phyloP scores from a whole-genome alignment of 2,329 filamentous ascomycete species.

The Tolypocladium album region DNA sequence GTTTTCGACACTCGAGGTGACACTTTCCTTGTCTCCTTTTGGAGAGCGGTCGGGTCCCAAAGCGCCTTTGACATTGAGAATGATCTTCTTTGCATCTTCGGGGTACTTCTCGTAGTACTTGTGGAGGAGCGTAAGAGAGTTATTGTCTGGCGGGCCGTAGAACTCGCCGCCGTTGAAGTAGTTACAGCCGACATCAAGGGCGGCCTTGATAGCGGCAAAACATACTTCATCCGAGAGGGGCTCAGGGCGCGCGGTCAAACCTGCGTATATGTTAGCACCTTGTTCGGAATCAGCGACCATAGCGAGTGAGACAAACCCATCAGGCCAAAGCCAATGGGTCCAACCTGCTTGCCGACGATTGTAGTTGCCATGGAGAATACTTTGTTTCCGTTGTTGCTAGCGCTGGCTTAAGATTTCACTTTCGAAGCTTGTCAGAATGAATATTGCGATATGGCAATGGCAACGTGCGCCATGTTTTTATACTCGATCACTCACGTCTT shows the following conservation, averaged over 20 bases:
- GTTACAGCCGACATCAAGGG: slow-evolving; percentile 32
- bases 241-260: background rate
- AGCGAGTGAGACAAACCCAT: slow-evolving; percentile 31
- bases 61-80: slow-evolving; percentile 50
- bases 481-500: background rate
- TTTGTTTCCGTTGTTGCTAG: background rate
- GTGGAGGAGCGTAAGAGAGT: slow-evolving; percentile 48
- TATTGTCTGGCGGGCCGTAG: slow-evolving; percentile 49
- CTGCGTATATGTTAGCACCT: background rate
- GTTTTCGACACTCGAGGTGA: slow-evolving; percentile 48
- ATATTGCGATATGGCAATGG: background rate
- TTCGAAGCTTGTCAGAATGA: background rate
- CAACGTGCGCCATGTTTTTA: background rate
- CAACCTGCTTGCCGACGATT: slow-evolving; percentile 32
- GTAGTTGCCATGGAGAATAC: slow-evolving; percentile 3
- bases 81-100: slow-evolving; percentile 49
- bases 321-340: slow-evolving; percentile 41
- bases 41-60: slow-evolving; percentile 27
- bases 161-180: slow-evolving; percentile 56
- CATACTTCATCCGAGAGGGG: background rate
- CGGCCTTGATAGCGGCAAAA: slow-evolving; percentile 42
- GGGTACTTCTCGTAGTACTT: slow-evolving; percentile 54
- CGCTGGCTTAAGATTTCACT: background rate
- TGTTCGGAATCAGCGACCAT: background rate
- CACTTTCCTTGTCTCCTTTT: slow-evolving; percentile 41